Evolutionary conservation across 1,284 basidiomycete genomes (phyloP).

Genomic region (Neolentinus lepideus): DNA sequence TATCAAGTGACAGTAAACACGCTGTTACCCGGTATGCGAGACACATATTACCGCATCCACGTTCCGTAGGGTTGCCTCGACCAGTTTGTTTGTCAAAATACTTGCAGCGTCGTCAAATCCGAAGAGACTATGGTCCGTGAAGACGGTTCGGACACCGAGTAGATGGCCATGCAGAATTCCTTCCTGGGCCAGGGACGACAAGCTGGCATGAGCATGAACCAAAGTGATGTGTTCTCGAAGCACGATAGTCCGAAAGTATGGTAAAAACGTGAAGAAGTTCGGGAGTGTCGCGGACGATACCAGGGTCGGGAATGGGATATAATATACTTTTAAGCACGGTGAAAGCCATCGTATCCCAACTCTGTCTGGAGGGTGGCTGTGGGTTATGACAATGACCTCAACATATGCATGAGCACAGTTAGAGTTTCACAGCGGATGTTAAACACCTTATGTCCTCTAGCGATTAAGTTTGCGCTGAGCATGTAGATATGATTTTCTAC

Average conservation of each 20-base stretch:
- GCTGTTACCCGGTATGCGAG: constrained; percentile 83
- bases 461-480: constrained; percentile 79
- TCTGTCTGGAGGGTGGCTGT: constrained; percentile 81
- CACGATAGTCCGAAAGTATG: constrained; percentile 86
- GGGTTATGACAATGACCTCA: constrained; percentile 92
- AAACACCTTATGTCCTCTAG: constrained; percentile 77
- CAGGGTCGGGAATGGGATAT: constrained; percentile 86
- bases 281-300: constrained; percentile 90
- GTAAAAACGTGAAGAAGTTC: constrained; percentile 89
- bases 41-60: constrained; percentile 95
- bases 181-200: constrained; percentile 90
- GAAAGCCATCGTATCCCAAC: constrained; percentile 86
- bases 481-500: constrained; percentile 97
- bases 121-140: constrained; percentile 96
- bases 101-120: constrained; percentile 95
- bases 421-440: not conserved
- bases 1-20: not conserved
- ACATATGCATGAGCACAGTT: constrained; percentile 2
- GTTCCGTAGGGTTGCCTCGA: constrained; percentile 82
- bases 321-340: constrained; percentile 88
- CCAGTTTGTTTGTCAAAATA: constrained; percentile 94
- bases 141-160: constrained; percentile 81
- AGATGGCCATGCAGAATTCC: constrained; percentile 84
- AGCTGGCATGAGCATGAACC: constrained; percentile 89
- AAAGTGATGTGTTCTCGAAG: constrained; percentile 84